Conservation (phyloP, 805 yeast genomes). For the Tetrapisispora taiwanensis region DNA sequence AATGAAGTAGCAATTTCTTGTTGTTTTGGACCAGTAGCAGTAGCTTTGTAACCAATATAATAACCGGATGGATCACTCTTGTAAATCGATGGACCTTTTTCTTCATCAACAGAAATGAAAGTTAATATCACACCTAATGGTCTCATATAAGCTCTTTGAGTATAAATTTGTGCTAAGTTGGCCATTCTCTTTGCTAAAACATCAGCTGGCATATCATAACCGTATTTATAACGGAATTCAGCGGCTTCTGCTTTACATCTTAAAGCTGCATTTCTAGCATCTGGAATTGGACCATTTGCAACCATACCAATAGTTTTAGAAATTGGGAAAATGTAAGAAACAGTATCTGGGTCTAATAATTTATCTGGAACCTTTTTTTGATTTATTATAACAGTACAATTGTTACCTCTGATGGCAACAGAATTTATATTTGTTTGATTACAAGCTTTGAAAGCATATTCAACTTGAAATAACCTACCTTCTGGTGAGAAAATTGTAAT, state of each 20-base stretch:
- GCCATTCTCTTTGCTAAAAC: conserved; percentile 92
- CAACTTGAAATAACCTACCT: conserved; percentile 95
- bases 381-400: conserved; percentile 76
- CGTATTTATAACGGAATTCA: conserved; percentile 87
- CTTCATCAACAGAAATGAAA: conserved; percentile 80
- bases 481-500: conserved; percentile 98
- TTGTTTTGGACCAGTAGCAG: conserved; percentile 94
- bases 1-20: conserved; percentile 86
- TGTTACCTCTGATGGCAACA: conserved; percentile 77
- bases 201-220: conserved; percentile 94
- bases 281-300: conserved; percentile 93
- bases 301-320: conserved; percentile 79
- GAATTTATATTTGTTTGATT: conserved; percentile 87
- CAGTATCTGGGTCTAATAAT: conserved; percentile 77
- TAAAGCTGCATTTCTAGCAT: conserved; percentile 80
- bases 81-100: conserved; percentile 76
- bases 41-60: conserved; percentile 81
- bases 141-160: conserved; percentile 97
- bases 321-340: conserved; percentile 75
- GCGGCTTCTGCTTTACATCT: conserved; percentile 95
- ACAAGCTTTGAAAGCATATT: conserved; percentile 95
- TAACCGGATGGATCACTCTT: conserved; percentile 98
- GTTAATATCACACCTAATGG: conserved; percentile 93
- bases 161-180: conserved; percentile 86
- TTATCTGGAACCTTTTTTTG: conserved; percentile 97